Conservation (phyloP, 2,329 filamentous ascomycete species). For the Colletotrichum sansevieriae region DNA sequence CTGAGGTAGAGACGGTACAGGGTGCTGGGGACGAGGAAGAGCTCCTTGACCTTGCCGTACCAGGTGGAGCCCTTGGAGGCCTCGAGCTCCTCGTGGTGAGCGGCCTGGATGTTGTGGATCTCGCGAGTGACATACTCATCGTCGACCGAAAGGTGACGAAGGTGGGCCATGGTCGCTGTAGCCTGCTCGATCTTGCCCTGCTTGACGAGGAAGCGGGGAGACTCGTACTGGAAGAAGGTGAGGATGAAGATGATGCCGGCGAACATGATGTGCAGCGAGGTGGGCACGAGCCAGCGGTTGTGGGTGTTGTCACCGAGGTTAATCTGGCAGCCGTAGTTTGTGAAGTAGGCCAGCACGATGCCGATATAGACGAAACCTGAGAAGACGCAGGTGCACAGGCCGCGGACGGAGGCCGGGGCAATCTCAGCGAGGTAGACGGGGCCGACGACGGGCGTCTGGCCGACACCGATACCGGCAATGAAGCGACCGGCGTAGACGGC, state of each 20-base stretch:
- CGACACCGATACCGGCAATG: constrained; percentile 75
- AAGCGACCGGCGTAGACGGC: constrained; percentile 76
- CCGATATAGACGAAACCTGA: constrained; percentile 76
- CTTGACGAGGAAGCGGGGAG: constrained; percentile 79
- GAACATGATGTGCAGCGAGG: constrained; percentile 83
- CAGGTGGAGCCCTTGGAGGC: constrained; percentile 76
- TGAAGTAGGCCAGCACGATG: constrained; percentile 84
- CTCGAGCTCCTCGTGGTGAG: constrained; percentile 79
- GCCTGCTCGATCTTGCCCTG: constrained; percentile 71
- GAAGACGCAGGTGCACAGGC: constrained; percentile 75
- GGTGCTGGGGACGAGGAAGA: constrained; percentile 76
- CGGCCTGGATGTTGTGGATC: constrained; percentile 72
- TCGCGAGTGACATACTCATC: constrained; percentile 73
- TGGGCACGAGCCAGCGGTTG: constrained; percentile 75
- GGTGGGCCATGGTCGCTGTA: constrained; percentile 63
- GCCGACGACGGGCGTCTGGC: constrained; percentile 75
- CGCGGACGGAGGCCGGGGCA: constrained; percentile 75
- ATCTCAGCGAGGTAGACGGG: constrained; percentile 82
- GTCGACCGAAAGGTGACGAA: constrained; percentile 71
- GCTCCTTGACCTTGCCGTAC: constrained; percentile 75
- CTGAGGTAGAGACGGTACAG: constrained; percentile 79
- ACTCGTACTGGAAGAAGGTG: constrained; percentile 77
- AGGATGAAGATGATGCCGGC: constrained; percentile 78
- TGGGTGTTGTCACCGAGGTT: constrained; percentile 61
- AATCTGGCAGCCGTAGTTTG: constrained; percentile 72